Base-by-base conservation (phyloP, 2,329 filamentous ascomycete species). In the Ophiostoma himal-ulmi region DNA sequence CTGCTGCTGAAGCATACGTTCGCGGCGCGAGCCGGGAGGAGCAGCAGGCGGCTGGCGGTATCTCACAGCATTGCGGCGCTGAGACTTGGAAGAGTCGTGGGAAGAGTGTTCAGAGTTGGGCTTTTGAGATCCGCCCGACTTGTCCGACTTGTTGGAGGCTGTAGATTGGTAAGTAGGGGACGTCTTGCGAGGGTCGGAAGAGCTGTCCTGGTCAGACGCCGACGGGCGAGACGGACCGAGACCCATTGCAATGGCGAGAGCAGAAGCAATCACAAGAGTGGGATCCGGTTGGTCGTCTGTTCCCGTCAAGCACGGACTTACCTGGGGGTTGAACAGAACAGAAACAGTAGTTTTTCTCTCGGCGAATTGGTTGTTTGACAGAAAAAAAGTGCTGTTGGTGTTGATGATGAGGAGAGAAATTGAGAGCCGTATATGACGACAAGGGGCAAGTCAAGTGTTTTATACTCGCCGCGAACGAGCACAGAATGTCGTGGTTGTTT, bases 1-100 rank as follows among this genome's bases (percentile, higher is more conserved):
- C 34, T 64, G 60, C 60, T 60, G 54, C 54, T 60, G 41, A 41
- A 62, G 30, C 34, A 71, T 48, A 14, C 7, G 22, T 14, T 60
- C 52, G 3, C 70, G 67, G 48, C 41, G 54, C 22, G 67, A 62
- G 48, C 62, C 62, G 8, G 67, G 41, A 2, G 54, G 34, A 8
- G 60, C 14, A 5, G 34, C 26, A 13, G 60, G 60, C 17, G 30
- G 14, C 34, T 4, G 5, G 14, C 34, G 34, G 60, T 37, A 30
- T 20, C 60, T 36, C 34, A 39, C 30, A 5, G 60, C 60, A 36
- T 64, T 30, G 34, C 17, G 60, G 30, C 30, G 30, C 26, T 64
- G 30, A 10, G 30, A 37, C 17, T n/a, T 36, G 34, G 30, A 1
- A 17, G 57, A 62, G 22, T 3, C n/a, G 0, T 62, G 13, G 60